These are phyloP conservation scores for Heliocybe sulcata DNA, from an alignment of 1,284 basidiomycete species.

Conservation along the genomic window DNA sequence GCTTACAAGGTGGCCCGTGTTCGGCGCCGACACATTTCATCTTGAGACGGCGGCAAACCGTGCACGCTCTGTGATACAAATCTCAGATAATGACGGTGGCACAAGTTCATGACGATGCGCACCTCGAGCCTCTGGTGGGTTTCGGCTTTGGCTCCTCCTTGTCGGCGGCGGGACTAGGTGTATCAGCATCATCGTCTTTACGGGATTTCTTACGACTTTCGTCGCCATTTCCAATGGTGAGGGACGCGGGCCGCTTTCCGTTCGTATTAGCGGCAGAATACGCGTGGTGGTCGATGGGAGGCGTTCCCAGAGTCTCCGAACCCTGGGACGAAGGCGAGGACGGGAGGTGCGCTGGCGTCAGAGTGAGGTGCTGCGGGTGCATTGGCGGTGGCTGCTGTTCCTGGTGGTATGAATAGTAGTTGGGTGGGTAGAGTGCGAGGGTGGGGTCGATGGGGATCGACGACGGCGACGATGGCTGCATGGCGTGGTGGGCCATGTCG, in stretches of 20 bases:
- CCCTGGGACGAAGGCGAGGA: conserved; percentile 61
- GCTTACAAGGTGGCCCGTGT: conserved; percentile 87
- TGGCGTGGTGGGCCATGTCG: conserved; percentile 28
- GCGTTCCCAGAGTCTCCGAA: conserved; percentile 67
- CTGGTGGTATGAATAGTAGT: conserved; percentile 42
- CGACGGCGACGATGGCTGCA: conserved; percentile 52
- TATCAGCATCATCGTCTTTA: conserved; percentile 44
- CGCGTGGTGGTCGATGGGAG: conserved; percentile 49
- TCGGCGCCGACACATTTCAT: conserved; percentile 98
- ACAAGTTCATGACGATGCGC: conserved; percentile 17
- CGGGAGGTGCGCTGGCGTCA: conserved; percentile 21
- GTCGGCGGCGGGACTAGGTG: conserved; percentile 44
- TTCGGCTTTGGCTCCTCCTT: conserved; percentile 73
- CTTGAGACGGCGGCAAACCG: conserved; percentile 92
- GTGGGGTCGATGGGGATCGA: conserved; percentile 60
- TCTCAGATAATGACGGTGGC: conserved; percentile 3
- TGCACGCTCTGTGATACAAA: conserved; percentile 64
- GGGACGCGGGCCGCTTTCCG: conserved; percentile 59
- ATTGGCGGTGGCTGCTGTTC: conserved; percentile 23
- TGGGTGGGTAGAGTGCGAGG: conserved; percentile 52
- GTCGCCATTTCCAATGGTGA: conserved; percentile 21
- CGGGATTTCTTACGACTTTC: conserved; percentile 53
- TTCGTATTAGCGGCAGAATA: conserved; percentile 44
- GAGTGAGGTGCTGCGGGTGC: conserved; percentile 15
- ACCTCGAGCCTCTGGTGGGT: conserved; percentile 83